A percentile compares a stretch with the other conserved stretches of the same genome.
Conservation (phyloP, 352 stramenopile genomes). For the Phytophthora lateralis region DNA sequence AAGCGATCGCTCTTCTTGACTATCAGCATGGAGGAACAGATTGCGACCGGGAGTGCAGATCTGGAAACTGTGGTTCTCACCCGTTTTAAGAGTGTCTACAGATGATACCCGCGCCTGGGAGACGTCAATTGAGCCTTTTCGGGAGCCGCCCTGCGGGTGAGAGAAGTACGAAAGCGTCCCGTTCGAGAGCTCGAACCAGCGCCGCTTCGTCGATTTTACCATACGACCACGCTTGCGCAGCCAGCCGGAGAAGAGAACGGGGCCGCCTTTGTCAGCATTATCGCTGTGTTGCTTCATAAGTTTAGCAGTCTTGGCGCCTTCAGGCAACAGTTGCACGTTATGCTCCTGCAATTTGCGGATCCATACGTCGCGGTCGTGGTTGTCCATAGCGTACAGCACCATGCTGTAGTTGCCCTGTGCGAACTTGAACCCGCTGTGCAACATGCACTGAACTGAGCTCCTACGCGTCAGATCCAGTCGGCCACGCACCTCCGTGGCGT, state of each 20-base stretch:
- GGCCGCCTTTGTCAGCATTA: constrained; percentile 52
- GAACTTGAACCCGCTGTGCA: constrained; percentile 82
- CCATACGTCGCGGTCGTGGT: constrained; percentile 81
- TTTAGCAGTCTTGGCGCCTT: constrained; percentile 57
- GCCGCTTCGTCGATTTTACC: constrained; percentile 86
- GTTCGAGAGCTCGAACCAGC: constrained; percentile 84
- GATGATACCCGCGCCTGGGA: constrained; percentile 54
- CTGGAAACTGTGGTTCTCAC: constrained; percentile 82
- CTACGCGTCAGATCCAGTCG: constrained; percentile 72
- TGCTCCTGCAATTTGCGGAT: constrained; percentile 82
- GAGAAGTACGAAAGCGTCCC: constrained; percentile 78
- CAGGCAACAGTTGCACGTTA: constrained; percentile 63
- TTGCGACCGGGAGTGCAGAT: constrained; percentile 64
- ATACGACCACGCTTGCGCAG: constrained; percentile 84
- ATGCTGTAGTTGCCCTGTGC: constrained; percentile 76
- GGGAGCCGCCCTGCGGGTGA: constrained; percentile 72
- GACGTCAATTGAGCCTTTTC: constrained; percentile 78
- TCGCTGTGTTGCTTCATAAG: constrained; percentile 62
- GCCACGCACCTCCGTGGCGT: constrained; percentile 76
- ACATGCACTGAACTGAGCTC: constrained; percentile 65
- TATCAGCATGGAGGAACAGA: constrained; percentile 83
- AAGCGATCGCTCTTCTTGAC: constrained; percentile 80
- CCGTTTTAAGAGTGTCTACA: constrained; percentile 83
- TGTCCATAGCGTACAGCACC: constrained; percentile 80
- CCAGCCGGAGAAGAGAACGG: constrained; percentile 80